Base-by-base conservation (phyloP, 2,329 filamentous ascomycete species). In the Myriangium duriaei region DNA sequence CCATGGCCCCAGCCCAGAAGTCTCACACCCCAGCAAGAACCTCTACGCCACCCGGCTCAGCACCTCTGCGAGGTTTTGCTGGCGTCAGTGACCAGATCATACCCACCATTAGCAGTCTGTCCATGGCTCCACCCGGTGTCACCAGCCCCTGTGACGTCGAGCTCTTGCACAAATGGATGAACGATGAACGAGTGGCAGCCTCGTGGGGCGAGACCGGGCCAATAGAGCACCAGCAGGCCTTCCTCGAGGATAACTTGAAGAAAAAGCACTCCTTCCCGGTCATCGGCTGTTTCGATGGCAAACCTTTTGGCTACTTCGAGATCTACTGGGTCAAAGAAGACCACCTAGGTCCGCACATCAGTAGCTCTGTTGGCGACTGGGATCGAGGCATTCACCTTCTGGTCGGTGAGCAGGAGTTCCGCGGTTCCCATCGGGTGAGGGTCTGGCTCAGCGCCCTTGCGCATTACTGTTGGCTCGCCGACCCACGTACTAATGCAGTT, bases 251-350 rank as follows among this genome's bases (percentile, higher is more conserved):
- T 2, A 76, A 71, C 0, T 62, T 96, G 9, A 68, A 68, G 10
- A 76, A 70, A 13, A 68, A 69, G 12, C 81, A 95, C 58, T 85
- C 79, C 6, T 94, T 96, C 58, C 91, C 91, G 0, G 85, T 79
- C 0, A 88, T 96, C 43, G 91, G 83, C 1, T 79, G 86, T 55
- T 98, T 88, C 83, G 85, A 96, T 49, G 87, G 85, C 9, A 80
- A 88, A 43, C 88, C 88, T 0, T 98, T 96, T 61, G 91, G 86
- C 0, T 98, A 92, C 56, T 95, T 98, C 55, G 91, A 98, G 63
- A 72, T 98, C 21, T 98, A 98, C 62, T 98, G 91, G 88, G 85
- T 91, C 3, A 94, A 93, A 52, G 91, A 98, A 55, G 91, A 96
- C 52, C 63, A 68, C 0, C 57, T 98, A 1, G 85, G 83, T 0